Conservation (phyloP, 2,329 filamentous ascomycete species). For the Clonostachys rhizophaga region DNA sequence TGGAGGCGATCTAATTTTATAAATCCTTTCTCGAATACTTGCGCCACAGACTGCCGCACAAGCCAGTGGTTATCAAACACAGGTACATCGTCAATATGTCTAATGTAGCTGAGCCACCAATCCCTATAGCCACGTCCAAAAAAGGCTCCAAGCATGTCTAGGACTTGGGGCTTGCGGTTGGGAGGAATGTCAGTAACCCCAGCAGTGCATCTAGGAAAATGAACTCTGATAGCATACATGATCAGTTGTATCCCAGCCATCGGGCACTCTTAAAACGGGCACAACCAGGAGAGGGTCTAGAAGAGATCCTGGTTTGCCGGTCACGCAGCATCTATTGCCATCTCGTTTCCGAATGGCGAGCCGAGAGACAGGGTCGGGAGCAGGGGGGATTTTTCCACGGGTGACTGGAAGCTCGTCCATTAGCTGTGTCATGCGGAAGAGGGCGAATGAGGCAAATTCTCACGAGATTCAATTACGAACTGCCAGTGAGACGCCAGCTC, state of each 20-base stretch:
- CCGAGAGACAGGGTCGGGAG: neutral
- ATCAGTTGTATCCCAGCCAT: constrained; percentile 1
- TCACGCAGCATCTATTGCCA: constrained; percentile 6
- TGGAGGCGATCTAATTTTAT: constrained; percentile 13
- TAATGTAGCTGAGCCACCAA: constrained; percentile 20
- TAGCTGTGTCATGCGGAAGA: neutral
- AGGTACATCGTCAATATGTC: constrained; percentile 4
- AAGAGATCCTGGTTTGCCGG: constrained; percentile 2
- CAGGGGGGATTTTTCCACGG: constrained; percentile 9
- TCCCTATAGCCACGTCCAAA: constrained; percentile 17
- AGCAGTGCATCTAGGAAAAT: too few species aligned
- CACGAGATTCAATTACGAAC: neutral
- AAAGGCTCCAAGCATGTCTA: constrained; percentile 15
- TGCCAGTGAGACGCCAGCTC: neutral
- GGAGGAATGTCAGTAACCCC: neutral
- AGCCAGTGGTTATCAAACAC: constrained; percentile 18
- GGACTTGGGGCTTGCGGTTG: neutral
- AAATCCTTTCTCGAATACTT: constrained; percentile 11
- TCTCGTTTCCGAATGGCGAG: constrained; percentile 3
- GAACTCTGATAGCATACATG: neutral
- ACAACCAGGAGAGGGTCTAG: constrained; percentile 3
- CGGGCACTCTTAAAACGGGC: constrained; percentile 2
- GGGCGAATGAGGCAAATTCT: neutral
- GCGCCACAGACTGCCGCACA: constrained; percentile 15
- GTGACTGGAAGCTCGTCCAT: neutral